Evolutionary conservation across 352 stramenopile species (phyloP).

Genomic region (Pythium scleroteichum): DNA sequence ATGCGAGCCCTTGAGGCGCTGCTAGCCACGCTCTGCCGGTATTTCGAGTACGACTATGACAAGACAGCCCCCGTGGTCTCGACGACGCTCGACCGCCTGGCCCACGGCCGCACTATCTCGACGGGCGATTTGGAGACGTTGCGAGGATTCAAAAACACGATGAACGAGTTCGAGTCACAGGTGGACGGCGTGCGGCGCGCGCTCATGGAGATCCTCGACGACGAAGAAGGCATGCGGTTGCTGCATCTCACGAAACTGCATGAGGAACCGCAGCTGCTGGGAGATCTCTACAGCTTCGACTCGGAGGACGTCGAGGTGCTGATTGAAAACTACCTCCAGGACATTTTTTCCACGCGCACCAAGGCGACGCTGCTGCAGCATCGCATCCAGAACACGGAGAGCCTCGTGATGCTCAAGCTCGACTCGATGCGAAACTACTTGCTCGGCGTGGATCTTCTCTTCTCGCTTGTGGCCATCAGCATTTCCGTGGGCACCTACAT

Average conservation of each 20-base stretch:
- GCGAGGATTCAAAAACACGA: slow-evolving; percentile 71
- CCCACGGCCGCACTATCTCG: slow-evolving; percentile 41
- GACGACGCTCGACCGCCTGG: slow-evolving; percentile 48
- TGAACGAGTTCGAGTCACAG: slow-evolving; percentile 75
- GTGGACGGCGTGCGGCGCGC: slow-evolving; percentile 58
- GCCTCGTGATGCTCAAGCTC: slow-evolving; percentile 74
- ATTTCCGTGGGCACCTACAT: slow-evolving; percentile 67
- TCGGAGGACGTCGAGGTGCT: slow-evolving; percentile 74
- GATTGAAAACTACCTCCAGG: slow-evolving; percentile 76
- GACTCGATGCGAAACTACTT: slow-evolving; percentile 83
- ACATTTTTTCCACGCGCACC: slow-evolving; percentile 78
- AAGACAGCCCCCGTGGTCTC: slow-evolving; percentile 48
- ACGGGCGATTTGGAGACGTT: slow-evolving; percentile 60
- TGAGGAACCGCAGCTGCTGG: slow-evolving; percentile 48
- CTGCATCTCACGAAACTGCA: slow-evolving; percentile 72
- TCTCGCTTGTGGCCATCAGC: slow-evolving; percentile 66
- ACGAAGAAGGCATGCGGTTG: slow-evolving; percentile 65
- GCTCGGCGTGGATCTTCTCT: slow-evolving; percentile 71
- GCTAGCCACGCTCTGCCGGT: slow-evolving; percentile 53
- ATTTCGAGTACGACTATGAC: slow-evolving; percentile 56
- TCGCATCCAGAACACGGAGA: slow-evolving; percentile 78
- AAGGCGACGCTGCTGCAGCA: slow-evolving; percentile 68
- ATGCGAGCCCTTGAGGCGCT: slow-evolving; percentile 40
- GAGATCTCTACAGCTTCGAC: slow-evolving; percentile 62
- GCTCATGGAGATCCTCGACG: slow-evolving; percentile 70